Percentiles rank a stretch among this genome's conserved stretches.
Evolutionary conservation across 768 basidiomycete genomes (phyloP).

Genomic region (Naematelia aurantialba): DNA sequence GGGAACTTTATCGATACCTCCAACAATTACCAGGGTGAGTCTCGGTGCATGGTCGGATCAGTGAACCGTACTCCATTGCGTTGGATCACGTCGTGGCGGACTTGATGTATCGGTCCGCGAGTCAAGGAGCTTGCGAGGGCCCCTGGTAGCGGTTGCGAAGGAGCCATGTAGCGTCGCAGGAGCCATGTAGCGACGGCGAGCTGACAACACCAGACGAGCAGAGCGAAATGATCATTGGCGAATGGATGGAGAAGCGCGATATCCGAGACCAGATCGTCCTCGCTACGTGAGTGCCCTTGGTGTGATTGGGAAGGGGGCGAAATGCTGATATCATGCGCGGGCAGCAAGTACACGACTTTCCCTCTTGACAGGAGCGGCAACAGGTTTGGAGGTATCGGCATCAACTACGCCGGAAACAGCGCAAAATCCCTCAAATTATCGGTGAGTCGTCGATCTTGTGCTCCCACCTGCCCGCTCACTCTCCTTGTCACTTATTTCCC

Average conservation of each 20-base stretch:
- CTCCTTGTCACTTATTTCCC: no score
- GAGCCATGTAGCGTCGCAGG: not conserved
- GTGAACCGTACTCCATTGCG: not conserved
- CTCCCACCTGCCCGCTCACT: no score
- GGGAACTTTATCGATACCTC: slow-evolving; percentile 55
- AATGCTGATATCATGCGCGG: not conserved
- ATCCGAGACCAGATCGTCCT: slow-evolving; percentile 56
- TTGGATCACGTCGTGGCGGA: not conserved
- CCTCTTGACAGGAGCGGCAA: slow-evolving; percentile 49
- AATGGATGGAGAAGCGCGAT: slow-evolving; percentile 54
- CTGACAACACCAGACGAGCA: slow-evolving; percentile 56
- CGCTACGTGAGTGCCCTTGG: slow-evolving; percentile 45
- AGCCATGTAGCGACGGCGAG: not conserved
- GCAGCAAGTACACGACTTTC: slow-evolving; percentile 44
- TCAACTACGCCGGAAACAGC: slow-evolving; percentile 55
- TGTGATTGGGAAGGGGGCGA: not conserved
- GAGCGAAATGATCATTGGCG: slow-evolving; percentile 58
- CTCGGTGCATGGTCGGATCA: no score
- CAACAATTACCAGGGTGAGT: slow-evolving; percentile 7
- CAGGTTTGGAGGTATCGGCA: slow-evolving; percentile 1
- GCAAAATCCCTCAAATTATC: slow-evolving; percentile 51
- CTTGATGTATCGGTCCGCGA: not conserved
- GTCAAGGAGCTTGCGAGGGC: no score
- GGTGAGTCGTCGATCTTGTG: no score
- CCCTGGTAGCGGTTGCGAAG: not conserved